Conservation (phyloP, 164 flowering plant genomes). For the Pachysandra terminalis region DNA sequence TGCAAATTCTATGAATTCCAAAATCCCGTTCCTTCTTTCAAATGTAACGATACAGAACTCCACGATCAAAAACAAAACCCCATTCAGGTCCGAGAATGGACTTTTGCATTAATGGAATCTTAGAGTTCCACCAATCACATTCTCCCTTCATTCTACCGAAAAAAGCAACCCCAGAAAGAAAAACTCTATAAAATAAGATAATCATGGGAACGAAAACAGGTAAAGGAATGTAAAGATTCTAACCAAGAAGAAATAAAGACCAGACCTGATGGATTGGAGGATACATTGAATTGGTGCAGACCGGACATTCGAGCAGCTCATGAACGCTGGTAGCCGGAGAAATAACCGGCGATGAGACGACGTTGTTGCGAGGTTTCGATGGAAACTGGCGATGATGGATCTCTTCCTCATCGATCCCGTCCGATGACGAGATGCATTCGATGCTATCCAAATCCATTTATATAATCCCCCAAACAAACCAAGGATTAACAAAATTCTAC, state of each 20-base stretch:
- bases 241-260: not conserved
- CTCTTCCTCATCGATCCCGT: constrained; percentile 34
- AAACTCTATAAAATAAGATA: not conserved
- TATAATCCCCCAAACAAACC: not conserved
- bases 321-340: constrained; percentile 31
- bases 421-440: constrained; percentile 34
- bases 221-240: not conserved
- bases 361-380: constrained; percentile 23
- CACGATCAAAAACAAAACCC: not conserved
- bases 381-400: constrained; percentile 23
- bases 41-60: not conserved
- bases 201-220: not conserved
- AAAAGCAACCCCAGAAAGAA: not conserved
- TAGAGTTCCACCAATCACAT: not conserved
- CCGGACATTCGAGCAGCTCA: constrained; percentile 44
- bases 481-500: not conserved
- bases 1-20: not conserved
- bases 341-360: constrained; percentile 11
- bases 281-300: constrained; percentile 42
- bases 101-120: not conserved
- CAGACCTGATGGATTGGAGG: constrained; percentile 43
- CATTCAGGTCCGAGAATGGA: not conserved
- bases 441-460: constrained; percentile 28
- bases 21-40: not conserved
- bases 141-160: not conserved